Conservation (phyloP, 768 basidiomycete genomes). For the Termitomyces sp. region DNA sequence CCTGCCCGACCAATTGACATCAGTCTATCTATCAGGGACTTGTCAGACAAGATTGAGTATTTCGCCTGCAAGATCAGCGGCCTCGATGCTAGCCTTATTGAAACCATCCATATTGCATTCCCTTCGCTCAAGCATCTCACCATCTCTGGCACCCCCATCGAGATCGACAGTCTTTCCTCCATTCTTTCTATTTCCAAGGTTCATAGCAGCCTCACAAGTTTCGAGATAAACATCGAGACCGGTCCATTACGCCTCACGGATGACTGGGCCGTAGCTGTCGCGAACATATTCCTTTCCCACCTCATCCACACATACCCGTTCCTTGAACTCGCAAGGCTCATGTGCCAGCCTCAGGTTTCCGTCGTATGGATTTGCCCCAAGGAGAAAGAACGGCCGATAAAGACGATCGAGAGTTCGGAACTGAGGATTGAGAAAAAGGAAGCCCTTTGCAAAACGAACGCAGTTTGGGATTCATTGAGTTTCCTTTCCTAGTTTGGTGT, state of each 20-base stretch:
- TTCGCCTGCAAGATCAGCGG: slow-evolving; percentile 12
- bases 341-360: slow-evolving; percentile 13
- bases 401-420: slow-evolving; percentile 4
- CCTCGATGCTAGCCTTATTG: slow-evolving; percentile 7
- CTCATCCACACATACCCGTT: slow-evolving; percentile 11
- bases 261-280: slow-evolving; percentile 8
- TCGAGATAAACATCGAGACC: slow-evolving; percentile 11
- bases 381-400: not conserved
- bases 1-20: slow-evolving; percentile 11
- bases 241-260: slow-evolving; percentile 10
- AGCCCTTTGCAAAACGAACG: not conserved
- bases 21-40: not conserved
- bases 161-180: slow-evolving; percentile 11
- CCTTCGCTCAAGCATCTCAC: slow-evolving; percentile 13
- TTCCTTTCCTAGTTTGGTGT: not conserved
- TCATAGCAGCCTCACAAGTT: slow-evolving; percentile 7
- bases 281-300: slow-evolving; percentile 9
- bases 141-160: slow-evolving; percentile 13
- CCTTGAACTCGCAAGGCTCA: slow-evolving; percentile 10
- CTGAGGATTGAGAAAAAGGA: slow-evolving; percentile 12
- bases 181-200: slow-evolving; percentile 4
- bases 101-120: slow-evolving; percentile 11
- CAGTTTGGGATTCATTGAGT: not conserved
- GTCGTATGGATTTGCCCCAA: slow-evolving; percentile 11
- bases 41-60: slow-evolving; percentile 8